Base-by-base conservation (phyloP, 2,329 filamentous ascomycete species). In the Neopestalotiopsis clavispora region DNA sequence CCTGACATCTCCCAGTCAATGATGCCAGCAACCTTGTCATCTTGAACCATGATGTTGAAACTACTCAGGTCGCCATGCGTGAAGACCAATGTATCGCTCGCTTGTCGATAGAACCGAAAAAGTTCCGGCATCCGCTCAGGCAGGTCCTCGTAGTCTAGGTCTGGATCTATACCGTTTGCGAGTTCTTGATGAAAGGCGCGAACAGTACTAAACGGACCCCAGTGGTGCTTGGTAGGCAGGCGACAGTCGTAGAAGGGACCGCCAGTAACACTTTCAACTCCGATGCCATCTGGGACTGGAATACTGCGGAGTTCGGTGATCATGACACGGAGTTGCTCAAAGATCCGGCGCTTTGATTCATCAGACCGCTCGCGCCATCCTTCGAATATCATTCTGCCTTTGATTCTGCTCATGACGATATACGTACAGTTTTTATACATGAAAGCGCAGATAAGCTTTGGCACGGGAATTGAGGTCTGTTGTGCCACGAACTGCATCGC, bases 401-500 rank as follows among this genome's bases (percentile, higher is more conserved):
- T 68, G 7, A 80, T 74, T 4, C 76, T 71, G 38, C 79, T 75
- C 84, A 86, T 87, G 0, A 86, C 76, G 60, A 86, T 85, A 70
- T 84, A 84, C 0, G 81, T 76, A 4, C 71, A 70, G n/a, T 78
- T 78, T 7, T 78, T 77, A 65, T 79, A 75, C 2, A 76, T 65
- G 65, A 86, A 86, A 40, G 83, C 77, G 69, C 78, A 83, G 70
- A 82, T 76, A 1, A 86, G 75, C 13, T 78, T 78, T 1, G 85
- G 84, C 0, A 85, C 80, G 2, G 84, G 83, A 28, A 86, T 79
- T 1, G 75, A 76, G 1, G 83, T 85, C 64, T 83, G 74, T n/a
- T 77, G 64, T 1, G 78, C 75, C 38, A 85, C 70, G 63, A 80
- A 83, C 45, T 75, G 70, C 77, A 86, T 83, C 4, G 80, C 75